A percentile compares a stretch with the other conserved stretches of the same genome.
phyloP scores from a whole-genome alignment of 1,284 basidiomycete species.

The Leccinum pseudoinsigne region DNA sequence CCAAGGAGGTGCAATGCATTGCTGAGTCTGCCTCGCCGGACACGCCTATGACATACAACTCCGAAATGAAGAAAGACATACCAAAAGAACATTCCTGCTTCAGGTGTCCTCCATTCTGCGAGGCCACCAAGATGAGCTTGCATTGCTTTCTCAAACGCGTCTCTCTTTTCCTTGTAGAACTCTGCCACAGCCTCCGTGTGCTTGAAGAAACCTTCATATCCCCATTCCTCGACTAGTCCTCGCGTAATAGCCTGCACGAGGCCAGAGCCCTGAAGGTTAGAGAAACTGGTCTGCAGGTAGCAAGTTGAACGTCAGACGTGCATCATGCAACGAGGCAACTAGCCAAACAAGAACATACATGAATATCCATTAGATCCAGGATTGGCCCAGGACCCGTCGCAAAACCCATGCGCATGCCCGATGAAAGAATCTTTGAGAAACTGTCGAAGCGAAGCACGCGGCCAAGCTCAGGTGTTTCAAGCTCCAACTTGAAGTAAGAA shows the following conservation, averaged over 20 bases:
- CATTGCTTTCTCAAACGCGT: slow-evolving; percentile 80
- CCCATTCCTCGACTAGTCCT: slow-evolving; percentile 76
- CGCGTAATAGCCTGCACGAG: slow-evolving; percentile 79
- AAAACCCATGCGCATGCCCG: slow-evolving; percentile 83
- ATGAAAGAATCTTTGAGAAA: slow-evolving; percentile 85
- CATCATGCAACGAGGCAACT: slow-evolving; percentile 11
- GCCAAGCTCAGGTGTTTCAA: slow-evolving; percentile 57
- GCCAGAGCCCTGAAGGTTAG: slow-evolving; percentile 80
- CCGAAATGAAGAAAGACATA: slow-evolving; percentile 39
- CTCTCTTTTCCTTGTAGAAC: slow-evolving; percentile 81
- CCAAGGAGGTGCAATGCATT: slow-evolving; percentile 6
- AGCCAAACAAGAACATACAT: slow-evolving; percentile 45
- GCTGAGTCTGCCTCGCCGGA: slow-evolving; percentile 10
- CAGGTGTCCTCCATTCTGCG: slow-evolving; percentile 83
- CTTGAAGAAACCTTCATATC: slow-evolving; percentile 71
- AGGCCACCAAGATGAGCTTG: slow-evolving; percentile 72
- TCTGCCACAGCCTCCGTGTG: slow-evolving; percentile 74
- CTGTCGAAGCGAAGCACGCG: slow-evolving; percentile 88
- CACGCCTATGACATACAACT: slow-evolving; percentile 14
- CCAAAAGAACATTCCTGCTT: slow-evolving; percentile 94
- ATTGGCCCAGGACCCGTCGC: slow-evolving; percentile 78
- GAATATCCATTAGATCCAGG: slow-evolving; percentile 72
- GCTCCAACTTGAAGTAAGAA: slow-evolving; percentile 82
- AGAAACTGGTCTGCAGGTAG: slow-evolving; percentile 53
- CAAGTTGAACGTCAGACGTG: slow-evolving; percentile 5